These are phyloP conservation scores for Calycina marina DNA, from an alignment of 2,329 filamentous ascomycete genomes.

Conservation along the genomic window DNA sequence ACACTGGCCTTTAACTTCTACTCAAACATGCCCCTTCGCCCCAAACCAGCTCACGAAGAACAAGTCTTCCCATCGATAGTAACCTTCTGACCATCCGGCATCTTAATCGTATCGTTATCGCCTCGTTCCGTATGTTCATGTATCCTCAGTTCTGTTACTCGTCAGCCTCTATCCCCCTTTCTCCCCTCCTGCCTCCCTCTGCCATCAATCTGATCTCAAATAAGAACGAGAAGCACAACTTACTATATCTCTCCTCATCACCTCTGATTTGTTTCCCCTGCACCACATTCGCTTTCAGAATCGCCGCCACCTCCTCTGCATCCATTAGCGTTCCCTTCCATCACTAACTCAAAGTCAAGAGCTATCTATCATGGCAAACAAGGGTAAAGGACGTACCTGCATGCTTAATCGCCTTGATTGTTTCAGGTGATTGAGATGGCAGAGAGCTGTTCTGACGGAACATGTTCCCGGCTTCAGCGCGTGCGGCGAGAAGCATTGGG, in stretches of 20 bases:
- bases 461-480: slow-evolving; percentile 52
- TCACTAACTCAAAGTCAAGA: too few species aligned
- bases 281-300: slow-evolving; percentile 74
- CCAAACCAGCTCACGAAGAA: not conserved
- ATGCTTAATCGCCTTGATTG: slow-evolving; percentile 53
- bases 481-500: slow-evolving; percentile 54
- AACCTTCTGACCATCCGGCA: slow-evolving; percentile 25
- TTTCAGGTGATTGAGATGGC: slow-evolving; percentile 40
- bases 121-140: slow-evolving; percentile 84
- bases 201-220: not conserved
- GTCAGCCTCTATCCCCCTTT: not conserved
- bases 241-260: slow-evolving; percentile 43
- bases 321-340: too few species aligned
- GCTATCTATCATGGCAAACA: too few species aligned
- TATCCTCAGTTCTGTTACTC: slow-evolving; percentile 58
- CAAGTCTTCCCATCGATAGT: slow-evolving; percentile 23
- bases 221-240: slow-evolving; percentile 21
- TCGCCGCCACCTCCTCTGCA: slow-evolving; percentile 69
- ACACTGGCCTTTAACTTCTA: too few species aligned
- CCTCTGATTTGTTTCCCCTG: slow-evolving; percentile 49
- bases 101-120: slow-evolving; percentile 82
- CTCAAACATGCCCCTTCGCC: not conserved
- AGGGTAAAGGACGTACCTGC: too few species aligned
- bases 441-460: slow-evolving; percentile 57
- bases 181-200: not conserved